Evolutionary conservation across 1,284 basidiomycete species (phyloP), one percentile per base, ranked within the genome.

Genomic region (Athelia sp.): DNA sequence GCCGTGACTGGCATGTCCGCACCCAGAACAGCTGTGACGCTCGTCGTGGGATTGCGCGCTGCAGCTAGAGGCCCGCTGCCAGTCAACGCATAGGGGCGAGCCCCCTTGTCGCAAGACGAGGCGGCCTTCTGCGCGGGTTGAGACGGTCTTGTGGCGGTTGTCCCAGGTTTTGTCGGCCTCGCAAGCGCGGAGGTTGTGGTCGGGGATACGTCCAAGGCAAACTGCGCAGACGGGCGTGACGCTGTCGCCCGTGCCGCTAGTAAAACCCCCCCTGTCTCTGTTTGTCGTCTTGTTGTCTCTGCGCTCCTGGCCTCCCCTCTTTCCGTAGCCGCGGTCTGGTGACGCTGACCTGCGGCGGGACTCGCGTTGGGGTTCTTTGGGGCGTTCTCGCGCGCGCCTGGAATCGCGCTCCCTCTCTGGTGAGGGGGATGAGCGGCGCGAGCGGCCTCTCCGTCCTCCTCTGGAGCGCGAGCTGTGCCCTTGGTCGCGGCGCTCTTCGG

Each of bases 1-100:
- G n/a, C 63, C 58, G 46, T 65, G 62, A 45, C 26, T n/a, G 8
- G 22, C 18, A 11, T 36, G 43, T 13, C 54, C 54, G 38, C 61
- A 61, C 1, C 61, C 60, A 0, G 59, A 58, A 48, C 61, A 60
- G 15, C 47, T 10, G 49, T 58, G 57, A 0, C 46, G 32, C 3
- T 45, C 15, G 21, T 47, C 43, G 48, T 59, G 55, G 23, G 21
- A 19, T 1, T 38, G 18, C 23, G 13, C 44, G 4, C 19, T 23
- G 45, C 63, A 66, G 15, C 35, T 49, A 3, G 10, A 6, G 4
- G 21, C 14, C 1, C 21, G 23, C 23, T 60, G 55, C 49, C 48
- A 58, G n/a, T 56, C 47, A 40, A 47, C 34, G 46, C 59, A 60
- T 0, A 60, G 13, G 19, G 36, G 36, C 8, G 36, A 4, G 19